Evolutionary conservation across 768 basidiomycete species (phyloP), one percentile per base, ranked within the genome.

Genomic region (Albatrellus ellisii): DNA sequence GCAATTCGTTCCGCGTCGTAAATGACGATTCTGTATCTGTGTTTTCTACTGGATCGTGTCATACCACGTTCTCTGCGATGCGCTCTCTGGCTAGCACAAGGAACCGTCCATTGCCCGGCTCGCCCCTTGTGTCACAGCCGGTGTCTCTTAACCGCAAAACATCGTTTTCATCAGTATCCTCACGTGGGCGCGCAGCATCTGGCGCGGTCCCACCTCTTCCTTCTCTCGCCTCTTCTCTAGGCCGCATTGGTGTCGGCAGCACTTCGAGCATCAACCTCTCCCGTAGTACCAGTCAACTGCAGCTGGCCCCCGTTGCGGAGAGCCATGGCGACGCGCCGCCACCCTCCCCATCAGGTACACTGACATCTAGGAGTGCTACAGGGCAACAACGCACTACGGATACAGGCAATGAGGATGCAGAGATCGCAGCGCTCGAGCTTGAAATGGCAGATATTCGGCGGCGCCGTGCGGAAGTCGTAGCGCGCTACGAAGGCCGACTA

Each of bases 371-470:
- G 14, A 14, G 17, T 12, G 38, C 17, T 15, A 25, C 14, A 36
- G 1, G 18, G 37, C 44, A 24, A 38, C 41, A 45, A 32, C 37
- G 51, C 14, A 26, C 47, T 40, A 39, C 50, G 44, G 37, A 43
- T 25, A 46, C 46, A 36, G 47, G 39, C 41, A 59, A 58, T 27
- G 65, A 64, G 40, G 69, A 67, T 39, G 51, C 52, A 10, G 64
- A 67, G 21, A 51, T 60, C 42, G 43, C 45, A 34, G 60, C 51
- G 20, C 52, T 69, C 42, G 76, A 80, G 51, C 57, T 59, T 6
- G 81, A 84, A 60, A 66, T 85, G 64, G 66, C 67, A 11, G 82
- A 84, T 41, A 77, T 89, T 44, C 72, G 79, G 42, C 57, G 72
- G 46, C 68, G 82, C 47, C 65, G 81, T 27, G 75, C 72, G 42